Percentiles rank a stretch among this genome's conserved stretches.
Conservation (phyloP, 345 rosid species). For the Gossypium rotundifolium region DNA sequence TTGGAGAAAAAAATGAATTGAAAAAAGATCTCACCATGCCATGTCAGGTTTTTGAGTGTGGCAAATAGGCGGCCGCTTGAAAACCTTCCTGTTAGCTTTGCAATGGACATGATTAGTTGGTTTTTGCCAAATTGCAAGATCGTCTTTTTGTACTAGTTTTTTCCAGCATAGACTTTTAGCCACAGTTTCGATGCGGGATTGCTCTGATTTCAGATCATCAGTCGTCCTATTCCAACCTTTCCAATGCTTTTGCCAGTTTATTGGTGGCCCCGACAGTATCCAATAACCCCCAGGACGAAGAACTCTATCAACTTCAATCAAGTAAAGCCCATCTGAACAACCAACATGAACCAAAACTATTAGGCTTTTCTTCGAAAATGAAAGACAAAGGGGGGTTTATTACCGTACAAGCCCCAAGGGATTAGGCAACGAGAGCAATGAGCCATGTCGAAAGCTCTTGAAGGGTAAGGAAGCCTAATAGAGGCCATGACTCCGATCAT, state of each 20-base stretch:
- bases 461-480: conserved; percentile 79
- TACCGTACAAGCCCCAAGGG: conserved; percentile 82
- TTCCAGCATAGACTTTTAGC: conserved; percentile 88
- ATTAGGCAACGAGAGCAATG: conserved; percentile 98
- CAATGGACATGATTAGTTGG: conserved; percentile 82
- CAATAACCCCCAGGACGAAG: conserved; percentile 92
- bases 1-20: neutral
- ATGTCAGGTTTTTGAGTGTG: conserved; percentile 55
- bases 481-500: conserved; percentile 83
- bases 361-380: neutral
- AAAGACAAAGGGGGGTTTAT: neutral
- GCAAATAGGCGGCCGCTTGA: conserved; percentile 63
- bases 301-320: conserved; percentile 79
- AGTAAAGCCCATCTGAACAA: conserved; percentile 61
- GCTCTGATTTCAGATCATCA: conserved; percentile 59
- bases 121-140: conserved; percentile 85
- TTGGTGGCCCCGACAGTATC: conserved; percentile 91
- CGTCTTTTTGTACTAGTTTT: conserved; percentile 52
- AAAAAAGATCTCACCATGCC: conserved; percentile 54
- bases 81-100: conserved; percentile 40
- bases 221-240: conserved; percentile 74
- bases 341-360: neutral
- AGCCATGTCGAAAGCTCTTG: conserved; percentile 91
- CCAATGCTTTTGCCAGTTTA: conserved; percentile 77
- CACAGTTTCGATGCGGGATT: conserved; percentile 42